Conservation (phyloP, 73 alveolate species). For the Paramecium primaurelia region DNA sequence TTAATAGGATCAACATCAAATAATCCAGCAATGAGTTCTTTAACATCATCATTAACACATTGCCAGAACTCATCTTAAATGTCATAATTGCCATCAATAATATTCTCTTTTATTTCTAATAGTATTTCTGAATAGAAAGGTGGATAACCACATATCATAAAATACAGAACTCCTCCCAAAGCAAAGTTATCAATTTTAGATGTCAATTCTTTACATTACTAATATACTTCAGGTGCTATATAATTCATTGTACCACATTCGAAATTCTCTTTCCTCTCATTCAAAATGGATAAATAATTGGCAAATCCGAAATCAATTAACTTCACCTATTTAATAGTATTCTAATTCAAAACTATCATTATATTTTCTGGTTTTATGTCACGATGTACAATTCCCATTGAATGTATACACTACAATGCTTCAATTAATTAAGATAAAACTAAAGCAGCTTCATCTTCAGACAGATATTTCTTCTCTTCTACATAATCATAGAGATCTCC, state of each 20-base stretch:
- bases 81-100: not conserved
- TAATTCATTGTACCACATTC: slow-evolving; percentile 59
- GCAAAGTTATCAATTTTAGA: slow-evolving; percentile 15
- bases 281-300: not conserved
- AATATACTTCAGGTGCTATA: slow-evolving; percentile 61
- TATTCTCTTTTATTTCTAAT: not conserved
- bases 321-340: not conserved
- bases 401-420: slow-evolving; percentile 59
- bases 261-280: slow-evolving; percentile 9
- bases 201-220: not conserved
- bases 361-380: slow-evolving; percentile 80
- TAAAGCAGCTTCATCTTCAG: slow-evolving; percentile 26
- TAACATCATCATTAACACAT: slow-evolving; percentile 36
- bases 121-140: slow-evolving; percentile 14
- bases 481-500: slow-evolving; percentile 48
- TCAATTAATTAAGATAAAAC: slow-evolving; percentile 57
- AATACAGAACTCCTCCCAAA: slow-evolving; percentile 24
- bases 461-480: not conserved
- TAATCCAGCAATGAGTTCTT: not conserved
- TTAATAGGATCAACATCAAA: not conserved
- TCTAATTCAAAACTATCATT: not conserved
- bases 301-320: slow-evolving; percentile 53
- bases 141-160: not conserved
- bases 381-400: slow-evolving; percentile 70
- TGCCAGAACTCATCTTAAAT: slow-evolving; percentile 35